Base-by-base conservation (phyloP, 1,139 yeast genomes). In the Tardiomyces depauwii region DNA sequence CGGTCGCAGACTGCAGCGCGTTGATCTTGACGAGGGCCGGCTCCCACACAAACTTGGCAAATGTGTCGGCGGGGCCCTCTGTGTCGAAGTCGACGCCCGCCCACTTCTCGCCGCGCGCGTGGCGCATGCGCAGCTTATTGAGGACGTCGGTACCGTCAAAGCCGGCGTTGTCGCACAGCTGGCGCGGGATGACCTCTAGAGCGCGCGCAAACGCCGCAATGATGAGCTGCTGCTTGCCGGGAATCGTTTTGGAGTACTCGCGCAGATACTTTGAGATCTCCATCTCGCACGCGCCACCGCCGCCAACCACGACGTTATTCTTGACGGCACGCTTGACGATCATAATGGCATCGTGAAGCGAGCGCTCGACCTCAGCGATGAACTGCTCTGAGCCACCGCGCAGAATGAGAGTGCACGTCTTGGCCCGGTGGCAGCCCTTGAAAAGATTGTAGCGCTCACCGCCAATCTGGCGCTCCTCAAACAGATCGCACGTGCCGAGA, bases 211-310 rank as follows among this genome's bases (percentile, higher is more conserved):
- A 91, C 12, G 96, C 96, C 48, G 82, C 80, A 51, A 91, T 83
- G 50, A 91, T 79, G 54, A 91, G 71, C 70, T 91, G 99, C 65
- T 89, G 96, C 67, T 91, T 91, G 42, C 98, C 98, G 18, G 96
- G 87, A 58, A 91, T 84, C 12, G 88, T 77, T 60, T 82, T 81
- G 18, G 96, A 82, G 60, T 80, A 78, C 56, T 87, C 96, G 59
- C 98, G 78, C 56, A 93, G 74, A 62, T 83, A 78, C 62, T 80
- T 86, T 40, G 97, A 88, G 44, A 93, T 63, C 63, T 91, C 97
- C 98, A 91, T 93, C 66, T 91, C 98, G 53, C 89, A 84, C 42
- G 99, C 99, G 52, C 99, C 99, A 54, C 99, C 99, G 49, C 99
- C 99, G 14, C 96, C 97, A 50, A 91, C 98, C 53, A 93, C 80